A percentile compares a stretch with the other conserved stretches of the same genome.
phyloP scores from a whole-genome alignment of 768 basidiomycete species.

The Tephrocybe sp. region DNA sequence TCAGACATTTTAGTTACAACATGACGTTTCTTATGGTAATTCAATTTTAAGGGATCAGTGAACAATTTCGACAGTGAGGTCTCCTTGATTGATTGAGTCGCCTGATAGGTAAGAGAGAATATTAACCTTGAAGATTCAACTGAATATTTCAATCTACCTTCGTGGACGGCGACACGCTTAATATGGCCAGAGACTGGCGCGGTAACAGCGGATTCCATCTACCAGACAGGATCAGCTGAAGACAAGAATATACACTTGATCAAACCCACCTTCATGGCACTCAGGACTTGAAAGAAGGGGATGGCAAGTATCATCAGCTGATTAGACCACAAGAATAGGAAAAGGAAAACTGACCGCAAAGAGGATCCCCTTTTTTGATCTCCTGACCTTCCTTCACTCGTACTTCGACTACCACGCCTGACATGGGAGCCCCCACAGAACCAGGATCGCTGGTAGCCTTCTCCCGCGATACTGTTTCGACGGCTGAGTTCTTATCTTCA shows the following conservation, averaged over 20 bases:
- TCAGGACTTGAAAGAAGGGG: slow-evolving; percentile 79
- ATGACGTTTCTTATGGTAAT: background rate
- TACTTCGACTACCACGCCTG: slow-evolving; percentile 97
- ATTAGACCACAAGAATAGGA: slow-evolving; percentile 12
- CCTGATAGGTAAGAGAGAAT: slow-evolving; percentile 39
- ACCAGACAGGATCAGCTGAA: slow-evolving; percentile 21
- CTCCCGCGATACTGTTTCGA: slow-evolving; percentile 93
- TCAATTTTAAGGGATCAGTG: slow-evolving; percentile 21
- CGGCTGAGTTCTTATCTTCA: slow-evolving; percentile 96
- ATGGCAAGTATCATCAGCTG: slow-evolving; percentile 21
- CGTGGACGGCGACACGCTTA: slow-evolving; percentile 88
- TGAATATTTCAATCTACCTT: slow-evolving; percentile 50
- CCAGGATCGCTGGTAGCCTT: slow-evolving; percentile 93
- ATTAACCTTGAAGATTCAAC: background rate
- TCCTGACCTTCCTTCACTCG: slow-evolving; percentile 97
- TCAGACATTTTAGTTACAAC: slow-evolving; percentile 9
- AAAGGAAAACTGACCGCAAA: slow-evolving; percentile 66
- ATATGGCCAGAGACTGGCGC: slow-evolving; percentile 96
- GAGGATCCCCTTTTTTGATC: slow-evolving; percentile 97
- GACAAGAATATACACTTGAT: slow-evolving; percentile 4
- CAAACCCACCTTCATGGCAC: slow-evolving; percentile 88
- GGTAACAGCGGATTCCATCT: slow-evolving; percentile 98
- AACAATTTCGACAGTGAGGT: slow-evolving; percentile 86
- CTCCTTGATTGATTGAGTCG: slow-evolving; percentile 94
- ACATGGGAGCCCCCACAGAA: slow-evolving; percentile 97